Conservation (phyloP, 208 protist species). For the Sergeia podlipaevii region DNA sequence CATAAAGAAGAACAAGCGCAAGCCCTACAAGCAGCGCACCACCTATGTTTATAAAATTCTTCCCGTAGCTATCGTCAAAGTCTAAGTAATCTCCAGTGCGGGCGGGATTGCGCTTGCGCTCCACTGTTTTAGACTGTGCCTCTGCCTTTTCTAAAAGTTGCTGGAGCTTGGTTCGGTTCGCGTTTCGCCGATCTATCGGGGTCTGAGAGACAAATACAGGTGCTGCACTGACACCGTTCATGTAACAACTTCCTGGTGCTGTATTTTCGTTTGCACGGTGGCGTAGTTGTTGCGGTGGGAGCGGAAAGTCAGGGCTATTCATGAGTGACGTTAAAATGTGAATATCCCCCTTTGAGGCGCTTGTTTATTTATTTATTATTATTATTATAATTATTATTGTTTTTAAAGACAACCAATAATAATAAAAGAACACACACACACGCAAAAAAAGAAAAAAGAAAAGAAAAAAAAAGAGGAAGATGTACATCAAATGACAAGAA, state of each 20-base stretch:
- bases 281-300: no score
- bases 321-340: no score
- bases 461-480: neutral
- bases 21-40: conserved; percentile 12
- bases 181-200: neutral
- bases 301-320: no score
- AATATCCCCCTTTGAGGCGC: no score
- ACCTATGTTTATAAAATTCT: conserved; percentile 20
- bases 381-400: no score
- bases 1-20: conserved; percentile 34
- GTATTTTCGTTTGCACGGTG: neutral
- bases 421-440: neutral
- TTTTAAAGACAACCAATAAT: no score
- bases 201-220: neutral
- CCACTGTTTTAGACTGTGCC: conserved; percentile 7
- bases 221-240: neutral
- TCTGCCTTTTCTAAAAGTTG: neutral
- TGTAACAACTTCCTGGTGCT: conserved; percentile 10
- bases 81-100: conserved; percentile 32
- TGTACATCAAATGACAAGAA: neutral
- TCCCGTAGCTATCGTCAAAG: conserved; percentile 27
- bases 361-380: no score
- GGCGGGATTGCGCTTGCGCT: conserved; percentile 13
- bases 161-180: neutral
- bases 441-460: neutral